Conservation (phyloP, 495 filamentous ascomycete genomes). For the Talaromyces wortmannii region DNA sequence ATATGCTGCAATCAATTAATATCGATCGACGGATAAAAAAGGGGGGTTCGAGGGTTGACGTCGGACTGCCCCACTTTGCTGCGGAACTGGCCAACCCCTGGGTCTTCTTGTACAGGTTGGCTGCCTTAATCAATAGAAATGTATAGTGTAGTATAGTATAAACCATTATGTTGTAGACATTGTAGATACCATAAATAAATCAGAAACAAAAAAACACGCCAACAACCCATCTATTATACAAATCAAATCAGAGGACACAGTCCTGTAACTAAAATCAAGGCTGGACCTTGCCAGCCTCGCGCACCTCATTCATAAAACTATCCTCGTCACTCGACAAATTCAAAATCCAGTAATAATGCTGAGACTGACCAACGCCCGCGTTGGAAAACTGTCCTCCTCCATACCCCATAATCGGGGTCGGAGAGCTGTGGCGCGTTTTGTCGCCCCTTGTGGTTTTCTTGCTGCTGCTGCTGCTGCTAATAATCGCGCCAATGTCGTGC, state of each 20-base stretch:
- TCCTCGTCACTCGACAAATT: constrained; percentile 51
- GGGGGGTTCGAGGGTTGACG: no score
- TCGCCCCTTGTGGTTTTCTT: constrained; percentile 9
- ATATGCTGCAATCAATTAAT: no score
- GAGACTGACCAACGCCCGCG: constrained; percentile 24
- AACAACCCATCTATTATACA: not conserved
- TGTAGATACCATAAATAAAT: not conserved
- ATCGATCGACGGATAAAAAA: no score
- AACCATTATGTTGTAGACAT: no score
- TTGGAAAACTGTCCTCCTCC: constrained; percentile 32
- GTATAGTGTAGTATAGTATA: no score
- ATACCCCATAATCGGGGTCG: constrained; percentile 22
- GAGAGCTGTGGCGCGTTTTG: constrained; percentile 35
- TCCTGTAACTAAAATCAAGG: constrained; percentile 4
- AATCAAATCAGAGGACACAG: not conserved
- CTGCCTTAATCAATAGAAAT: no score
- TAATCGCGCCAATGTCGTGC: constrained; percentile 23
- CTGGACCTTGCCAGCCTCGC: constrained; percentile 61
- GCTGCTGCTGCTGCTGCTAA: not conserved
- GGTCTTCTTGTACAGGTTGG: no score
- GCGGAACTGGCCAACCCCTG: no score
- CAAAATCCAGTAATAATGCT: constrained; percentile 30
- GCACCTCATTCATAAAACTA: constrained; percentile 61
- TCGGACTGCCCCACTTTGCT: no score
- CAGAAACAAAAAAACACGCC: not conserved